Conservation (phyloP, 2,329 filamentous ascomycete genomes). For the Fusarium poae region DNA sequence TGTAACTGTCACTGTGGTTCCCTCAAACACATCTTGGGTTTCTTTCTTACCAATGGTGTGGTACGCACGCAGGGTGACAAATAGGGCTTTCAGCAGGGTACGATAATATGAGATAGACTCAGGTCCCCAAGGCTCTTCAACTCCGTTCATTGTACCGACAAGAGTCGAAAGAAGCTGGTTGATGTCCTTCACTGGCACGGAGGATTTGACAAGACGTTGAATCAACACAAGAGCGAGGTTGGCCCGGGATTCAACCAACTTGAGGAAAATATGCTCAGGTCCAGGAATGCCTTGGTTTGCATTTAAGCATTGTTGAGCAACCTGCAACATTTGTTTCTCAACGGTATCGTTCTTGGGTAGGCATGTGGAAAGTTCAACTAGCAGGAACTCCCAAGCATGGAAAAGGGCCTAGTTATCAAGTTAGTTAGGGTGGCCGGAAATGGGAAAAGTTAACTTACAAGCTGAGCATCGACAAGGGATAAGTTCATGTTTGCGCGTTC, state of each 20-base stretch:
- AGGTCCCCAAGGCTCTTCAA: conserved; percentile 66
- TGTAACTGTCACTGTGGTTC: conserved; percentile 60
- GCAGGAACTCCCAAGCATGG: conserved; percentile 88
- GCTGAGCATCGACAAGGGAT: conserved; percentile 91
- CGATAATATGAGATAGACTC: conserved; percentile 80
- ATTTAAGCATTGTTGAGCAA: conserved; percentile 81
- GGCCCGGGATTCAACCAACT: conserved; percentile 80
- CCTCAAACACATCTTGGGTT: conserved; percentile 52
- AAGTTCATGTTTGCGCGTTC: conserved; percentile 89
- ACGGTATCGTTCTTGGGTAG: conserved; percentile 67
- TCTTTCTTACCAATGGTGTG: conserved; percentile 56
- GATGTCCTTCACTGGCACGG: conserved; percentile 63
- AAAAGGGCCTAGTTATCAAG: conserved; percentile 74
- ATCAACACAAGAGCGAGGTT: conserved; percentile 86
- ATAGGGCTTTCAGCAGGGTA: conserved; percentile 84
- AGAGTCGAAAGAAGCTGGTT: conserved; percentile 65
- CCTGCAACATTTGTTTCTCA: conserved; percentile 77
- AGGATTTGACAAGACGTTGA: conserved; percentile 78
- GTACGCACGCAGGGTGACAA: conserved; percentile 81
- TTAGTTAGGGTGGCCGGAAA: conserved; percentile 49
- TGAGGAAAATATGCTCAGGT: conserved; percentile 84
- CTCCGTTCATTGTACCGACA: conserved; percentile 65
- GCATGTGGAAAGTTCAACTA: conserved; percentile 82
- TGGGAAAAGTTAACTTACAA: conserved; percentile 65
- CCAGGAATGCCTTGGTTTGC: conserved; percentile 80